phyloP scores from a whole-genome alignment of 306 rosid species.

The Notholithocarpus densiflorus region DNA sequence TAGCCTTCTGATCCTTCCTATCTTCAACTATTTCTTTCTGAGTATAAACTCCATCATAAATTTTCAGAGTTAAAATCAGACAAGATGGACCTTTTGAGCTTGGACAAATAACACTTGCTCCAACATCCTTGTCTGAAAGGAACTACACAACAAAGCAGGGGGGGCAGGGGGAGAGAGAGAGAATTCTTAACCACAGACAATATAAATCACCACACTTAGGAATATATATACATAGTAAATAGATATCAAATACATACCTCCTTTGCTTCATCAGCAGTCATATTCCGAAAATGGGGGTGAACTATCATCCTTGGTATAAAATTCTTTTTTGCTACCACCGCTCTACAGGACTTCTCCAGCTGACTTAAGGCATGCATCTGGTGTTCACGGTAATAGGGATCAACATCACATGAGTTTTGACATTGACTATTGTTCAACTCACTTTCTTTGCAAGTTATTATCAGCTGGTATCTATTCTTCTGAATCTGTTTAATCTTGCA shows the following conservation, averaged over 20 bases:
- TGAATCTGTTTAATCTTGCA: constrained; percentile 42
- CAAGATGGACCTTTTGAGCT: constrained; percentile 33
- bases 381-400: constrained; percentile 43
- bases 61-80: constrained; percentile 39
- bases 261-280: constrained; percentile 37
- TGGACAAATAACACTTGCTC: constrained; percentile 47
- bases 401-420: constrained; percentile 27
- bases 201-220: constrained; percentile 3
- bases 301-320: constrained; percentile 32
- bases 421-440: constrained; percentile 29
- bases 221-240: neutral
- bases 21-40: constrained; percentile 45
- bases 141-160: constrained; percentile 29
- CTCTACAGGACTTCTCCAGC: constrained; percentile 2
- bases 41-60: constrained; percentile 27
- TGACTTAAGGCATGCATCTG: constrained; percentile 10
- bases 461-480: constrained; percentile 34
- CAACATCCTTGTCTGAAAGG: constrained; percentile 44
- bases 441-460: constrained; percentile 42
- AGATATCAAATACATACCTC: constrained; percentile 30
- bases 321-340: constrained; percentile 23
- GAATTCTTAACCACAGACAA: neutral
- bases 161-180: too few species aligned
- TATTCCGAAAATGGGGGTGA: constrained; percentile 41
- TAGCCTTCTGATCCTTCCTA: constrained; percentile 29